Evolutionary conservation across 2,329 filamentous ascomycete species (phyloP).

Genomic region (Sporothrix humicola): DNA sequence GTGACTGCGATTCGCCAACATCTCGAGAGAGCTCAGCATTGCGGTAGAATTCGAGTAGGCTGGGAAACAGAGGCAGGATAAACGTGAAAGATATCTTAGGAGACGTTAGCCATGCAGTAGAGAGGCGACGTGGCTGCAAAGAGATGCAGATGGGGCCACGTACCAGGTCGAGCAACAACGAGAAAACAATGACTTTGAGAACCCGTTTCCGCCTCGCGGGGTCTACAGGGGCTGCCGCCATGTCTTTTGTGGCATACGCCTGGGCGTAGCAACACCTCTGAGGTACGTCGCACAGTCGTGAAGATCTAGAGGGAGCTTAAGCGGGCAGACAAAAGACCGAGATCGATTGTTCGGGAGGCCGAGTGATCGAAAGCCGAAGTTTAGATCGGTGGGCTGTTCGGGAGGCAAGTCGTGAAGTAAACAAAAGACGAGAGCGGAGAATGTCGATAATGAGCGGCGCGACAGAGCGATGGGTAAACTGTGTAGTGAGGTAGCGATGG

Average conservation of each 20-base stretch:
- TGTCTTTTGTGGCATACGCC: slow-evolving; percentile 41
- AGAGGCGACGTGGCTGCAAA: slow-evolving; percentile 8
- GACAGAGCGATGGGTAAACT: neutral
- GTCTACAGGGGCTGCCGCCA: slow-evolving; percentile 53
- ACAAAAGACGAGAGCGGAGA: neutral
- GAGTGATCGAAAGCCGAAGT: no score
- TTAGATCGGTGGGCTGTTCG: no score
- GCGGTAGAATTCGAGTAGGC: slow-evolving; percentile 94
- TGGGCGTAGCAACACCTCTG: slow-evolving; percentile 1
- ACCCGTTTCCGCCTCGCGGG: slow-evolving; percentile 74
- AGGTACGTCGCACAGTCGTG: no score
- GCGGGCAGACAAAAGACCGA: neutral
- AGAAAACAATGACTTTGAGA: slow-evolving; percentile 85
- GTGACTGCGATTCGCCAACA: slow-evolving; percentile 48
- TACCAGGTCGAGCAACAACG: slow-evolving; percentile 89
- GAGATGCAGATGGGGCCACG: neutral
- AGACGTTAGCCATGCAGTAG: slow-evolving; percentile 2
- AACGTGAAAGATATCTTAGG: slow-evolving; percentile 94
- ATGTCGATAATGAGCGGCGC: no score
- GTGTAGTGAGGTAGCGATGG: neutral
- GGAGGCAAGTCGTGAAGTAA: neutral
- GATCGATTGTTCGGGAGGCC: no score
- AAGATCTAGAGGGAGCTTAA: neutral
- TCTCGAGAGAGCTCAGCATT: slow-evolving; percentile 71
- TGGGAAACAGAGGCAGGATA: slow-evolving; percentile 94